Evolutionary conservation across 2,329 filamentous ascomycete species (phyloP), one percentile per base, ranked within the genome.

Genomic region (Epichloe scottii): DNA sequence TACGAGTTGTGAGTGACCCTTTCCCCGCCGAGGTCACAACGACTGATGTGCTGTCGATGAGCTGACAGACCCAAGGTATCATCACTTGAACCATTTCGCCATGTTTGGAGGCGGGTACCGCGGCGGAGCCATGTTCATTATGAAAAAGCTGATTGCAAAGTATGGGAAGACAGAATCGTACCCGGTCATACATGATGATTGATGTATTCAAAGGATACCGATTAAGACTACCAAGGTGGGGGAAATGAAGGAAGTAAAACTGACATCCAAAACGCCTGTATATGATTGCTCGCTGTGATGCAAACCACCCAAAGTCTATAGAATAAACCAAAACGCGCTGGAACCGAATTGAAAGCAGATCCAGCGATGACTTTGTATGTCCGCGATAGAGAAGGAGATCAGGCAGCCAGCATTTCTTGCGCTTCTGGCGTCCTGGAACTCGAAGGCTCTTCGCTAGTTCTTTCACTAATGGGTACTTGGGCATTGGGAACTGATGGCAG

Each of bases 61-160:
- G 52, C 58, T 66, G 49, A 37, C 30, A 10, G 26, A 30, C 26
- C 57, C 26, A 33, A 88, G 84, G 55, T 91, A 95, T 65, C 91
- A 96, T 65, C 86, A 95, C 62, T 69, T 96, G 23, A 96, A 96
- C 56, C 91, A 96, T 59, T 84, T 83, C 71, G 83, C 86, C 1
- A 74, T 95, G 45, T 96, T 95, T 65, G 89, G 89, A 0, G 84
- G 84, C 1, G 78, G 84, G 0, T 96, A 96, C 64, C 79, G 80
- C 39, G 74, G 75, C 40, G 84, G 88, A 4, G 89, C 89, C 30
- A 76, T 91, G 66, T 76, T 76, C 4, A 93, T 94, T 50, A 93
- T 95, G 86, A 79, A 75, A 64, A 78, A 71, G 56, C 70, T 96
- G 58, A 69, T 87, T 30, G 70, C 70, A 41, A 94, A 89, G 62